phyloP scores from a whole-genome alignment of 495 filamentous ascomycete genomes.

The Aspergillus olivimuriae region DNA sequence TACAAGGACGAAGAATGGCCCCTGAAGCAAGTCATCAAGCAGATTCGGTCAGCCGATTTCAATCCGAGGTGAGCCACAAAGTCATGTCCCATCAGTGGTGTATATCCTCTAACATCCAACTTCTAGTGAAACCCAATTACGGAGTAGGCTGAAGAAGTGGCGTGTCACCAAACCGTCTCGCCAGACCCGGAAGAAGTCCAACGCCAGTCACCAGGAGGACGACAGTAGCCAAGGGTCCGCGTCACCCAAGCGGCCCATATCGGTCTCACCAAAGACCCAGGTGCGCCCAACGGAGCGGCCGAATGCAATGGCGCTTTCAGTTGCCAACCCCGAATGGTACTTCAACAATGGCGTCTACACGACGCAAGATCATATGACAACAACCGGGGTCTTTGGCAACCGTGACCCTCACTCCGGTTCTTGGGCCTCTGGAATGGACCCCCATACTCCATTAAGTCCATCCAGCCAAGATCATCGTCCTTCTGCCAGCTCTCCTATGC shows the following conservation, averaged over 20 bases:
- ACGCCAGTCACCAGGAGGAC: conserved; percentile 25
- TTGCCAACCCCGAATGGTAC: conserved; percentile 16
- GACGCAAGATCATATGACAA: no score
- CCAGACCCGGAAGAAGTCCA: conserved; percentile 38
- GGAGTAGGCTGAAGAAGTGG: conserved; percentile 45
- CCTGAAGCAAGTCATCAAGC: conserved; percentile 44
- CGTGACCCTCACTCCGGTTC: no score
- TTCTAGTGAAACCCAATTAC: conserved; percentile 45
- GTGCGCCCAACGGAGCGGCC: conserved; percentile 1
- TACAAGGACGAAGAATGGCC: conserved; percentile 48
- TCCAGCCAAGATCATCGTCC: no score
- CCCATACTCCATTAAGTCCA: no score
- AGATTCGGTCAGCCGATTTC: conserved; percentile 43
- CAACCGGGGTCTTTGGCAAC: no score
- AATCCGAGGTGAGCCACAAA: conserved; percentile 35
- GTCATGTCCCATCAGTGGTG: not conserved
- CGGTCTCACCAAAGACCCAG: conserved; percentile 10
- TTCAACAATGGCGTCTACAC: conserved; percentile 12
- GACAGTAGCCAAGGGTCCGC: conserved; percentile 19
- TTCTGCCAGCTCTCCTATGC: conserved; percentile 9
- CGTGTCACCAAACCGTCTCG: conserved; percentile 44
- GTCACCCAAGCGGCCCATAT: conserved; percentile 14
- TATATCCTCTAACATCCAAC: not conserved
- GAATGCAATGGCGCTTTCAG: conserved; percentile 3
- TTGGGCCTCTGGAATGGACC: no score